Percentiles rank a stretch among this genome's conserved stretches.
phyloP scores from a whole-genome alignment of 305 asterid species.

The Plantago coronopus region DNA sequence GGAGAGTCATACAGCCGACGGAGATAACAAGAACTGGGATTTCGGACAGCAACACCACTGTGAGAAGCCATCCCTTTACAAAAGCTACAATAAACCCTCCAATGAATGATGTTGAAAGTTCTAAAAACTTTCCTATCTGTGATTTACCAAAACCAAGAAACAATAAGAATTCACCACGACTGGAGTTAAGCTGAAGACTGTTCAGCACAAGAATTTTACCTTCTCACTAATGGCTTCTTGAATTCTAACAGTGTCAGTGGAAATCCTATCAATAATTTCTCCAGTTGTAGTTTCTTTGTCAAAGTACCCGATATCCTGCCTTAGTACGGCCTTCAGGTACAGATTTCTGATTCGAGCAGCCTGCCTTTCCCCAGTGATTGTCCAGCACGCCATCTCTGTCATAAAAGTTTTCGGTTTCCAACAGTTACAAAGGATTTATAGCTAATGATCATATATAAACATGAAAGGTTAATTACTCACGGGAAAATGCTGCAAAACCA shows the following conservation, averaged over 20 bases:
- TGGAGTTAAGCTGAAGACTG: background rate
- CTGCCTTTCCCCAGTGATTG: conserved; percentile 78
- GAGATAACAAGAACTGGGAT: conserved; percentile 55
- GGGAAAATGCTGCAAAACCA: conserved; percentile 56
- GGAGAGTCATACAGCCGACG: conserved; percentile 41
- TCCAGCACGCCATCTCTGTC: conserved; percentile 84
- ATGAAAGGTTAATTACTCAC: conserved; percentile 32
- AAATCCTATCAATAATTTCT: conserved; percentile 42
- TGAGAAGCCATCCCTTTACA: conserved; percentile 62
- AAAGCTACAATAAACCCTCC: conserved; percentile 72
- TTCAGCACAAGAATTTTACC: conserved; percentile 25
- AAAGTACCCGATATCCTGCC: conserved; percentile 54
- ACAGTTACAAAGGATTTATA: background rate
- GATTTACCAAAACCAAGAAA: background rate
- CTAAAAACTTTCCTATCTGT: conserved; percentile 67
- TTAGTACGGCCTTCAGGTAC: conserved; percentile 47
- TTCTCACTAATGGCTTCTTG: conserved; percentile 58
- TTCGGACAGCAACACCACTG: conserved; percentile 56
- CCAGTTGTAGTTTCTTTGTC: conserved; percentile 42
- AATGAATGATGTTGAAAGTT: conserved; percentile 46
- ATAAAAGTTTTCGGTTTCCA: conserved; percentile 1
- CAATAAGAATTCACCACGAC: conserved; percentile 2
- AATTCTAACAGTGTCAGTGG: conserved; percentile 32
- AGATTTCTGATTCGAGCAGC: conserved; percentile 60
- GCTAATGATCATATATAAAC: background rate